Evolutionary conservation across 2,329 filamentous ascomycete genomes (phyloP), one percentile per base, ranked within the genome.

Genomic region (Aspergillus caelatus): DNA sequence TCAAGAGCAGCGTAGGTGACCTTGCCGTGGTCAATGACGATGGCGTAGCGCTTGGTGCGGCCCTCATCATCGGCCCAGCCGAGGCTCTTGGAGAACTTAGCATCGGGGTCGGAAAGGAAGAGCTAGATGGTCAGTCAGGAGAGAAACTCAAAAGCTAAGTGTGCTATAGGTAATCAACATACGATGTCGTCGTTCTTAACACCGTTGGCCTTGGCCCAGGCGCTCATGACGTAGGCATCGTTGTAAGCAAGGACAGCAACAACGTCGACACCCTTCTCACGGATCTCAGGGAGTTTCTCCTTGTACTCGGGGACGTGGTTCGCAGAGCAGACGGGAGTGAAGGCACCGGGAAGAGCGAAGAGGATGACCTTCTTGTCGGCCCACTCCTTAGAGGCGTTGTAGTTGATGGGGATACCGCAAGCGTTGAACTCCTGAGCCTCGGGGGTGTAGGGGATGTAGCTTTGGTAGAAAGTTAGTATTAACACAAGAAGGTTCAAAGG

Each of bases 151-250:
- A 3, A 10, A 19, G 32, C 52, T 1, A 12, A 23, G 4, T 4
- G 2, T 45, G n/a, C 12, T n/a, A 34, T 8, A 21, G 28, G 28
- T 34, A 54, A 52, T 9, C 21, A 46, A 79, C 84, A 63, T 78
- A 89, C 84, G 72, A 91, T 87, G 72, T 86, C 85, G 71, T 94
- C 89, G 68, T 89, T 88, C 75, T 86, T 89, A 75, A 94, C 84
- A 59, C 85, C 85, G 81, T 96, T 94, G 75, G 93, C 92, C 86
- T 96, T 96, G 81, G 88, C 90, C 92, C 92, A 95, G 60, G 91
- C 92, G 72, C 88, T 89, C 91, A 94, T 94, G 78, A 96, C 93
- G 76, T 85, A 96, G 68, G 89, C 83, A 80, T 96, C 93, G 81
- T 96, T 96, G 83, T 83, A 90, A 64, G 92, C 91, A 74, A 96